Evolutionary conservation across 2,329 filamentous ascomycete species (phyloP), one percentile per base, ranked within the genome.

Genomic region (Sphaerostilbella broomeana): DNA sequence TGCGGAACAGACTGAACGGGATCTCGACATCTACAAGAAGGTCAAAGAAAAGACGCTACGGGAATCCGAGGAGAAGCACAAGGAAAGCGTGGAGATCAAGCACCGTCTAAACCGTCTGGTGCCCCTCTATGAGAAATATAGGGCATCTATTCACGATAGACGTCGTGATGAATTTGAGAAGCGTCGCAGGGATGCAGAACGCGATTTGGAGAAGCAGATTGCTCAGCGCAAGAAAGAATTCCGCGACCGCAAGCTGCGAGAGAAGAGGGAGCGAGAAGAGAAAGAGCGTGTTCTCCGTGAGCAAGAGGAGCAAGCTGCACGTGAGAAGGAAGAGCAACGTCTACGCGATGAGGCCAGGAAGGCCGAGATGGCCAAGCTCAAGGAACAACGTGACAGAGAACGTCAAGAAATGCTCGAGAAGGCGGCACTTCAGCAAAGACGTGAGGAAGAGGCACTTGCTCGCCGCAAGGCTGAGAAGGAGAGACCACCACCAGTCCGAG

Each of bases 141-240:
- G 85, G 57, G 73, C 81, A 50, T 80, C 81, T 33, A 79, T 98
- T 38, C 85, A 86, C 46, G 83, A 92, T 63, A 83, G 87, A 58
- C 86, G 90, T 53, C 86, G 87, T 58, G 85, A 94, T 53, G 88
- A 97, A 64, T 98, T 97, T 52, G 92, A 97, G 74, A 90, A 85
- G 70, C 85, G 89, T 49, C 86, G 86, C 58, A 88, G 84, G 62
- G 82, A 86, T 56, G 92, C 92, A 21, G 88, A 97, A 72, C 81
- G 84, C 49, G 92, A 98, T 60, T 77, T 97, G 43, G 86, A 97
- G 70, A 84, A 84, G 64, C 87, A 94, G 69, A 94, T 95, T 65
- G 77, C 82, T 26, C 76, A 80, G 49, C 86, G 92, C 56, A 81
- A 88, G 67, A 90, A 87, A 74, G 88, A 95, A 62, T 79, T 85